These are phyloP conservation scores for Suillus sp. DNA, from an alignment of 768 basidiomycete species.

Conservation along the genomic window DNA sequence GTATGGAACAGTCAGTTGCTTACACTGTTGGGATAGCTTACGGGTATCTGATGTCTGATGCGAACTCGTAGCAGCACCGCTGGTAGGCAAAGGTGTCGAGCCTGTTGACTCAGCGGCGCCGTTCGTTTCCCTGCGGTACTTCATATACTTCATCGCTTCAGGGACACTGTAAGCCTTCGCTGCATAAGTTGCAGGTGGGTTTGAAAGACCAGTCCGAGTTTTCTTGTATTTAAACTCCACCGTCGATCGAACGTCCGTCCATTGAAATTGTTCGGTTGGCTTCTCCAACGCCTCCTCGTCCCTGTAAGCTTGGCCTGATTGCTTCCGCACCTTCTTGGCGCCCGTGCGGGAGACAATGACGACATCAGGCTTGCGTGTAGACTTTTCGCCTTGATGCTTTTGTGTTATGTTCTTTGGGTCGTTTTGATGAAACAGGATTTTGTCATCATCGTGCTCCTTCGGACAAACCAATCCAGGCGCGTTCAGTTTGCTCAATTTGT, in stretches of 20 bases:
- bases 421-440: neutral
- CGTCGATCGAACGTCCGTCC: no score
- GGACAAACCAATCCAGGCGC: neutral
- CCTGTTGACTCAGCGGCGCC: no score
- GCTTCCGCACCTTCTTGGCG: neutral
- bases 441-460: neutral
- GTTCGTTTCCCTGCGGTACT: no score
- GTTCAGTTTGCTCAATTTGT: neutral
- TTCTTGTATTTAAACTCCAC: conserved; percentile 7
- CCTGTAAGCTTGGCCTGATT: no score
- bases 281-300: neutral
- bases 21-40: no score
- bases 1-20: no score
- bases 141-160: no score
- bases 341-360: neutral
- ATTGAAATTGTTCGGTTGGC: neutral
- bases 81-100: no score
- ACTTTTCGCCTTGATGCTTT: neutral
- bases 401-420: neutral
- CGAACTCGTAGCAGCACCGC: no score
- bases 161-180: neutral
- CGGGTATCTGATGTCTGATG: no score
- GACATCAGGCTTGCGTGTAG: conserved; percentile 1
- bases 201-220: neutral
- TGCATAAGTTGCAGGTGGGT: no score